Base-by-base conservation (phyloP, 129 eudicot genomes). In the Deinandra increscens region DNA sequence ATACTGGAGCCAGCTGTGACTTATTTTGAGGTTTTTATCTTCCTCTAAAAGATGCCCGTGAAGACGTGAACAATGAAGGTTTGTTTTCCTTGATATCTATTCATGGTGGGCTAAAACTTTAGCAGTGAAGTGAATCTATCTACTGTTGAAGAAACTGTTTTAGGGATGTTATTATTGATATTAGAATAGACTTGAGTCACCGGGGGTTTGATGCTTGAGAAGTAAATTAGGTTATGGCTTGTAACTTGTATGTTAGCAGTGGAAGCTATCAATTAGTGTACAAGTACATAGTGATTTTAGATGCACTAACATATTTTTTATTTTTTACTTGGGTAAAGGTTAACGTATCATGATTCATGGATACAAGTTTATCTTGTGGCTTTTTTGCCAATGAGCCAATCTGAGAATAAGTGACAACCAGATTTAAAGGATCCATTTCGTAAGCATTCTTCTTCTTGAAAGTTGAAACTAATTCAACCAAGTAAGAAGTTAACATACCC, bases 91-190 rank as follows among this genome's bases (percentile, higher is more conserved):
- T 50, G 18, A 50, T 50, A 50, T 50, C 55, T 43, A 43, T 12
- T 49, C 26, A 31, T 31, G 54, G 54, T 12, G 39, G 70, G n/a
- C 42, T 38, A 42, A 23, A 42, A 23, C 7, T 9, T 10, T 15
- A 46, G 29, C 23, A 68, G 18, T 31, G 62, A 36, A 68, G 18
- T 31, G 48, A 36, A 48, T n/a, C 46, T 12, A 9, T 50, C 22
- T 50, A 68, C 34, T 9, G 48, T 50, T 50, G 62, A 68, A 51
- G 22, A 53, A 37, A 14, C 20, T 38, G 29, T 39, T 53, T 12
- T 69, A 19, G 51, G 18, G 65, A 37, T 55, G 14, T 54, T 54
- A 54, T 53, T 70, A 36, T 68, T 68, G 62, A 68, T 68, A 6
- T 36, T 36, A 36, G 31, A 6, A 49, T 17, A 68, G 60, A 31